Conservation (phyloP, 2,329 filamentous ascomycete genomes). For the Beauveria bassiana region DNA sequence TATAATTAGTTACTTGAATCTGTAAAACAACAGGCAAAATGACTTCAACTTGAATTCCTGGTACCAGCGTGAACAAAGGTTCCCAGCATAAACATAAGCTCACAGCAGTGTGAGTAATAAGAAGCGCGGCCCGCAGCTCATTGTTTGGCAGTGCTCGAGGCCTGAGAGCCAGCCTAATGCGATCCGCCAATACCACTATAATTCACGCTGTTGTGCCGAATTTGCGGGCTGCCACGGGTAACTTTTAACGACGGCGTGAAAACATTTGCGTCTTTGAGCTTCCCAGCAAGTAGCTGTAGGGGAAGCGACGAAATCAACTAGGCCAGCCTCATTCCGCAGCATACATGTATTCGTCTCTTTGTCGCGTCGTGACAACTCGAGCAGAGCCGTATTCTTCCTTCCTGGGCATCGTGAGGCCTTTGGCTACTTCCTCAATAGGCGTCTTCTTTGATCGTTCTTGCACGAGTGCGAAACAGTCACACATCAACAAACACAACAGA, state of each 20-base stretch:
- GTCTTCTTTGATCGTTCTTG: too few species aligned
- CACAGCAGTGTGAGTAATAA: background rate
- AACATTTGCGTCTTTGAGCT: background rate
- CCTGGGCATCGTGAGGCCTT: background rate
- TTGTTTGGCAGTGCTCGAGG: too few species aligned
- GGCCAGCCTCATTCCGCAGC: background rate
- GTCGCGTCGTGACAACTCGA: background rate
- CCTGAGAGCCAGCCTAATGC: background rate
- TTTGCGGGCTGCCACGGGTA: background rate
- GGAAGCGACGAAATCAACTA: background rate
- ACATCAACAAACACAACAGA: background rate
- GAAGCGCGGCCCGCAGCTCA: too few species aligned
- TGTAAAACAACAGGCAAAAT: background rate
- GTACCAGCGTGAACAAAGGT: constrained; percentile 8
- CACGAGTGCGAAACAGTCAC: background rate
- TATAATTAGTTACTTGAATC: background rate
- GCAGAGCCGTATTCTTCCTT: background rate
- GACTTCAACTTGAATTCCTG: background rate
- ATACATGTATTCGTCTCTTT: background rate
- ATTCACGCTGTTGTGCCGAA: background rate
- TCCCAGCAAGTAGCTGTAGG: too few species aligned
- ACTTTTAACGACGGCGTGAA: background rate
- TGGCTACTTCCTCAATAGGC: too few species aligned
- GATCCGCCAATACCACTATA: background rate
- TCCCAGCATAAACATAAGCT: background rate